Evolutionary conservation across 352 stramenopile species (phyloP), one percentile per base, ranked within the genome.

Genomic region (Phytopythium boreale): DNA sequence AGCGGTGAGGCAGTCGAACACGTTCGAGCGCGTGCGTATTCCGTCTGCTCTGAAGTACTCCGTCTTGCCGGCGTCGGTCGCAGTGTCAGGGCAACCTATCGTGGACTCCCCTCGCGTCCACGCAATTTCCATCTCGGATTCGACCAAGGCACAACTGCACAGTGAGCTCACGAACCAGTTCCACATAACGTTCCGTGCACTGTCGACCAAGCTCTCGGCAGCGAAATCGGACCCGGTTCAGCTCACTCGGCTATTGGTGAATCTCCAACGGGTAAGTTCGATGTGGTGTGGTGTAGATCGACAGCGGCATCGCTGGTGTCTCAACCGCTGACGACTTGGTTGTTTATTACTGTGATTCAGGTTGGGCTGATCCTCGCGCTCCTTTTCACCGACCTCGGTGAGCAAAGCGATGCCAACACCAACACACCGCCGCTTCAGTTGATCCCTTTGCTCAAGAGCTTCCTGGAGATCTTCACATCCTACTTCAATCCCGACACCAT

Each of bases 401-500:
- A 34, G 43, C 67, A 71, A 50, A 56, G 12, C 17, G 43, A 29
- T 14, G 43, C 12, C 2, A 34, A 19, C 31, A 70, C 41, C 44
- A 55, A 53, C 24, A 61, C 53, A 44, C 44, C 29, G n/a, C 37
- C 74, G 39, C 36, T 62, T 17, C 55, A 73, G 26, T n/a, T 56
- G 49, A 63, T 79, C 39, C 58, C 68, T 22, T 57, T 84, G 44
- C 59, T 89, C 11, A 80, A 89, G 34, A 64, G 72, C 14, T 79
- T 80, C 27, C 69, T 93, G 20, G 62, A 61, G 20, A 68, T 88
- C 29, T 46, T 90, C 39, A 69, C 81, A n/a, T 70, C 76, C 41
- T 75, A 84, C 56, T 59, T 88, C 50, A 82, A 70, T 14, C 64
- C 77, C 56, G 74, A 46, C n/a, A 57, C 68, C 6, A 73, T 88